These are phyloP conservation scores for Calonectria fujianensis DNA, from an alignment of 2,329 filamentous ascomycete genomes.

Conservation along the genomic window DNA sequence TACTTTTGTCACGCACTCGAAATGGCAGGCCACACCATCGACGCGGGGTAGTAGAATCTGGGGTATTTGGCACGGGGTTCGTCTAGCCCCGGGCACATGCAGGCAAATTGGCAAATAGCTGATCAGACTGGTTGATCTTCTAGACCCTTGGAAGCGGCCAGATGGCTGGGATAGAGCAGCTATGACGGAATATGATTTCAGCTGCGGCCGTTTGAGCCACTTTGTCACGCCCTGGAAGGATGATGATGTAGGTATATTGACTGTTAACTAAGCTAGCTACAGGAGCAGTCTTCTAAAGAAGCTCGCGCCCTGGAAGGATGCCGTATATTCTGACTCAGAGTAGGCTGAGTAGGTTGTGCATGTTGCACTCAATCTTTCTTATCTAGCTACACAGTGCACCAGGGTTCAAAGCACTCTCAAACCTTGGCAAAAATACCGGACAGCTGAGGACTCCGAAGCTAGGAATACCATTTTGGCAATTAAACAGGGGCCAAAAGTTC, in stretches of 20 bases:
- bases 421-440: not conserved
- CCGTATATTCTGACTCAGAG: not conserved
- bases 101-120: not conserved
- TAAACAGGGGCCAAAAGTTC: not conserved
- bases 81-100: not conserved
- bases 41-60: slow-evolving; percentile 26
- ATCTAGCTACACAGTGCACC: not conserved
- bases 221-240: not conserved
- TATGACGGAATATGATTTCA: not conserved
- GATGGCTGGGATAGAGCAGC: not conserved
- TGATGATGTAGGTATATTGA: no score
- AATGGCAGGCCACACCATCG: slow-evolving; percentile 31
- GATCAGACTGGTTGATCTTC: not conserved
- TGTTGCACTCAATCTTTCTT: not conserved
- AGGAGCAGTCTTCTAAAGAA: no score
- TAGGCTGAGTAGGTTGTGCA: not conserved
- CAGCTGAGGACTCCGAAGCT: not conserved
- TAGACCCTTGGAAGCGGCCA: not conserved
- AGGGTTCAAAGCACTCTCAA: not conserved
- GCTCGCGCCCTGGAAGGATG: not conserved
- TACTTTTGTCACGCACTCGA: not conserved
- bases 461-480: not conserved
- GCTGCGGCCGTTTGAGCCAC: not conserved
- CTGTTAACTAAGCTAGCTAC: no score
- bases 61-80: slow-evolving; percentile 17